These are phyloP conservation scores for Clathrus columnatus DNA, from an alignment of 768 basidiomycete species.

Conservation along the genomic window DNA sequence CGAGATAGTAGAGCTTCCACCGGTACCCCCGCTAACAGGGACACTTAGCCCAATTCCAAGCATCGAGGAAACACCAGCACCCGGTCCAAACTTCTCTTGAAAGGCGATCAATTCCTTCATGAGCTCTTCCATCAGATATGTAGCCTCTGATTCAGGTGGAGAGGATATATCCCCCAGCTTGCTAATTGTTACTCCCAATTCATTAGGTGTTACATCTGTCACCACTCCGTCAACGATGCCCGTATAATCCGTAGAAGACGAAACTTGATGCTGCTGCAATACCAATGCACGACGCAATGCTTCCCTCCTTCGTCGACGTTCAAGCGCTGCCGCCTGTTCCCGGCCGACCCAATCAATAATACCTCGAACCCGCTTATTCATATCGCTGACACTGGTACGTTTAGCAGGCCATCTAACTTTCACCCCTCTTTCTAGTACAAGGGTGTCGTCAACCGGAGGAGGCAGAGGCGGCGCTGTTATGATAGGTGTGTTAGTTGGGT, in stretches of 20 bases:
- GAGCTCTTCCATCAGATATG: slow-evolving; percentile 68
- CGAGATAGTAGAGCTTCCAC: not conserved
- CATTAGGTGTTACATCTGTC: not conserved
- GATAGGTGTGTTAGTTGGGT: slow-evolving; percentile 2
- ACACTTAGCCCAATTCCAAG: not conserved
- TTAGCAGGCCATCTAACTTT: slow-evolving; percentile 92
- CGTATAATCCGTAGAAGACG: not conserved
- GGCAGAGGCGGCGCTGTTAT: not conserved
- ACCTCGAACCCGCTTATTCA: slow-evolving; percentile 89
- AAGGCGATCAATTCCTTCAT: slow-evolving; percentile 85
- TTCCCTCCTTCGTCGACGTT: slow-evolving; percentile 59
- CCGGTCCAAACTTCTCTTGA: slow-evolving; percentile 77
- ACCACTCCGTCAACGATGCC: not conserved
- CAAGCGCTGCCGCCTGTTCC: slow-evolving; percentile 69
- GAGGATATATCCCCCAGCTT: slow-evolving; percentile 3
- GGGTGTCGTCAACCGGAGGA: slow-evolving; percentile 1
- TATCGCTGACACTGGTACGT: slow-evolving; percentile 92
- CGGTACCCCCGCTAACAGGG: not conserved
- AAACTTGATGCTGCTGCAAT: not conserved
- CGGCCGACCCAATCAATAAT: slow-evolving; percentile 92
- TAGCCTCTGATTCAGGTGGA: slow-evolving; percentile 19
- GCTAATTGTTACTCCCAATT: not conserved
- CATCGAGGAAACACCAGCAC: slow-evolving; percentile 22
- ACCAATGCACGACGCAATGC: slow-evolving; percentile 51
- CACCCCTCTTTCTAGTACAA: slow-evolving; percentile 67